A percentile compares a stretch with the other conserved stretches of the same genome.
Evolutionary conservation across 305 asterid species (phyloP).

Genomic region (Rubia occidens): DNA sequence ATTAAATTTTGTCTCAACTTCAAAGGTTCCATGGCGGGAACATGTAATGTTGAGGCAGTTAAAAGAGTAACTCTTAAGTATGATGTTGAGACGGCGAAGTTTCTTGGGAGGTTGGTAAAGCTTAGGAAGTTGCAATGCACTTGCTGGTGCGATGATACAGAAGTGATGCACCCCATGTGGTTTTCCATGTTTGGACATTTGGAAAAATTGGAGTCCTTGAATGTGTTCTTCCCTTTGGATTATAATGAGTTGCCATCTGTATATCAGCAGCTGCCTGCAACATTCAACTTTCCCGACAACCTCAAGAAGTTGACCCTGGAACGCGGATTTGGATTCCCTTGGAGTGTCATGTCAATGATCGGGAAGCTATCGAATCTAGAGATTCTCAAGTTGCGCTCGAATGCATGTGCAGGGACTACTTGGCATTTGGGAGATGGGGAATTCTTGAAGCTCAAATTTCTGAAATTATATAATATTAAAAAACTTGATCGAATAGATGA

Average conservation of each 20-base stretch:
- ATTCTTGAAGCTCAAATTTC: neutral
- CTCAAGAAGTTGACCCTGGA: neutral
- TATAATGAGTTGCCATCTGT: no score
- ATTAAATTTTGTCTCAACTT: no score
- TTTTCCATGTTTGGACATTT: neutral
- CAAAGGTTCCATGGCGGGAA: neutral
- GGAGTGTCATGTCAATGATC: constrained; percentile 2
- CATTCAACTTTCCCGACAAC: neutral
- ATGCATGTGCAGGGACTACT: neutral
- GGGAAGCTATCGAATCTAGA: constrained; percentile 5
- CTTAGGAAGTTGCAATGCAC: neutral
- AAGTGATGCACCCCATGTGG: neutral
- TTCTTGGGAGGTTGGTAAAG: neutral
- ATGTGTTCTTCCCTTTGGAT: neutral
- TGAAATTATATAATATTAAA: neutral
- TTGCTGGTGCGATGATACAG: neutral
- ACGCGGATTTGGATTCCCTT: neutral
- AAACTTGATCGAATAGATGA: neutral
- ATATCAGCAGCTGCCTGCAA: neutral
- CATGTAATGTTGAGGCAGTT: neutral
- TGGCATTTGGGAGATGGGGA: constrained; percentile 2
- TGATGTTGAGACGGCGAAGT: neutral
- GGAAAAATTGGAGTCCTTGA: neutral
- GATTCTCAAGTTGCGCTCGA: neutral
- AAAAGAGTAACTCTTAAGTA: neutral